phyloP scores from a whole-genome alignment of 352 stramenopile species.

The Pythium insidiosum region DNA sequence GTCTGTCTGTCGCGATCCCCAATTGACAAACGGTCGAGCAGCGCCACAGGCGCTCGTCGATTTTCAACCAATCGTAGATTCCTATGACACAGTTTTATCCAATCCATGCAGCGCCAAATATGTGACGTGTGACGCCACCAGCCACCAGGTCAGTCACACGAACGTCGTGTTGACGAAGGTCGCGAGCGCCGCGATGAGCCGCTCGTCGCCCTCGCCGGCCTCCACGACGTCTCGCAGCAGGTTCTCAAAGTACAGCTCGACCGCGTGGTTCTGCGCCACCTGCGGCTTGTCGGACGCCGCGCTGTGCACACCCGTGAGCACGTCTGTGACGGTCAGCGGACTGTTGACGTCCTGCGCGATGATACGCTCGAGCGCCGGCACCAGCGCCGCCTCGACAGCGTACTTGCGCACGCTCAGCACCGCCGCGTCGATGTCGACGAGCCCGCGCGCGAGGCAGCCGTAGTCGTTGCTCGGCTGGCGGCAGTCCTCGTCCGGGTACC shows the following conservation, averaged over 20 bases:
- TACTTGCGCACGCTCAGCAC: conserved; percentile 27
- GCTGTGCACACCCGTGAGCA: conserved; percentile 25
- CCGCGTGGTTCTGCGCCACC: conserved; percentile 18
- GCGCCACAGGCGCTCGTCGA: too few relatives aligned
- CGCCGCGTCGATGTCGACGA: conserved; percentile 38
- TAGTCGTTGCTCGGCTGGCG: conserved; percentile 33
- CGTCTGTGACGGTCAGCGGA: conserved; percentile 26
- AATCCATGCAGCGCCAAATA: too few relatives aligned
- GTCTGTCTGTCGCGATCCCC: too few relatives aligned
- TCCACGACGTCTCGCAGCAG: conserved; percentile 22
- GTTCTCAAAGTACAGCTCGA: conserved; percentile 26
- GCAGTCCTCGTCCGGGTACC: conserved; percentile 39
- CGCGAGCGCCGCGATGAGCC: conserved; percentile 25
- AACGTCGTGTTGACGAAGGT: conserved; percentile 19
- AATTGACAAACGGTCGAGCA: too few relatives aligned
- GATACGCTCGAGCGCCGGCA: conserved; percentile 41
- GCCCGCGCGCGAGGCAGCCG: conserved; percentile 36
- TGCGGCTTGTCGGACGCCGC: conserved; percentile 11
- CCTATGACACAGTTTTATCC: not conserved
- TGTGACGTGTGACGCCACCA: not conserved
- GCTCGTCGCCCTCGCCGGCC: conserved; percentile 20
- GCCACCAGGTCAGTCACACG: not conserved
- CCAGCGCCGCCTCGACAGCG: conserved; percentile 30
- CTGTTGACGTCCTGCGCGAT: conserved; percentile 40
- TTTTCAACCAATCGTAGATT: not conserved